Base-by-base conservation (phyloP, 2,329 filamentous ascomycete genomes). In the Xylaria digitata region DNA sequence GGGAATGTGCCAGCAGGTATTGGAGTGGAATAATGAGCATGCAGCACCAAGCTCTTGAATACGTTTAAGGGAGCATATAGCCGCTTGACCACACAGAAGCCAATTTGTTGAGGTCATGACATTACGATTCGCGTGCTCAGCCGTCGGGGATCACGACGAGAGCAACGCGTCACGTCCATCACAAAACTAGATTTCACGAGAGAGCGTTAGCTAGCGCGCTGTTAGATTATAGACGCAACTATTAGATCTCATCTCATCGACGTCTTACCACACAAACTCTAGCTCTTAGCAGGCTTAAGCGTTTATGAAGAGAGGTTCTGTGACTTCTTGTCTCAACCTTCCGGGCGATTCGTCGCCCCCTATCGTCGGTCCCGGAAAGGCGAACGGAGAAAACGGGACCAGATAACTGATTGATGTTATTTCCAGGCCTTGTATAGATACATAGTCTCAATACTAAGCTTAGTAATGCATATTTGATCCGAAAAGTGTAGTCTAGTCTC, bases 1-100 rank as follows among this genome's bases (percentile, higher is more conserved):
- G 69, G 82, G 81, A 0, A 71, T 83, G 26, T 80, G 78, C 58
- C 76, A 78, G 71, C 77, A 81, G 70, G 61, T 84, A 11, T 70
- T 72, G 5, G 75, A 79, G 11, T 84, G 80, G 80, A 84, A 85
- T 34, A 63, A 63, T 2, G 75, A 74, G 50, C 73, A 76, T 40
- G 62, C 58, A 6, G 49, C 62, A 13, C 2, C 61, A 17, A 54
- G 37, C 26, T 30, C 50, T 54, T 70, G 50, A 68, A 32, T 56
- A 4, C 1, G n/a, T 21, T 21, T 11, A 11, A 4, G 26, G 21
- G 6, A 21, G 50, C 21, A 52, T 17, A 19, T 6, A n/a, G 13
- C 34, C 7, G 13, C 19, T 57, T 17, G 15, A 21, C 26, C n/a
- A 50, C 8, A 13, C 9, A 8, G 9, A 54, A 21, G 8, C 30